Evolutionary conservation across 1,284 basidiomycete genomes (phyloP), one percentile per base, ranked within the genome.

Genomic region (Farysia itapuensis): DNA sequence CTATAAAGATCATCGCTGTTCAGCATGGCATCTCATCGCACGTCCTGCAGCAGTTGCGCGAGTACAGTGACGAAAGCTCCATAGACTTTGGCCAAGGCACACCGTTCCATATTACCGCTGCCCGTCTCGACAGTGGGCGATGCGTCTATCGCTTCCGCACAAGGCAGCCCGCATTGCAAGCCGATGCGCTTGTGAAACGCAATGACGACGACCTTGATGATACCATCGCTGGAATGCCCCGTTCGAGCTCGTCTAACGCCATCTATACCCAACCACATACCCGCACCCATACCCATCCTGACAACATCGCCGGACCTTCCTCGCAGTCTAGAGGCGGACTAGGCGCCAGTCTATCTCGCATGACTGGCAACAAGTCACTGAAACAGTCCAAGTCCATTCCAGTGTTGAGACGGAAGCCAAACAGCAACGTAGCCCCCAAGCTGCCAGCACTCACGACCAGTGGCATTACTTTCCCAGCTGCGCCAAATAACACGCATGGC

Each of bases 51-150:
- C n/a, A 35, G 18, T 30, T 42, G 13, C 51, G 53, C 23, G 34
- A 35, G 9, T 35, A 48, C 11, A 22, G 35, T 4, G 37, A 48
- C 22, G 30, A 29, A 4, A 29, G 32, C 11, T 25, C 35, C 11
- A 39, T 53, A 20, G 69, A 71, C 45, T 58, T 61, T 31, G 69
- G 69, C 18, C 16, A 45, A n/a, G 60, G 43, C 11, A 67, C 67
- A 3, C 64, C 64, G 2, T 60, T 65, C 18, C 39, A 41, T 18
- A 71, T 71, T 43, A 64, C 54, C 2, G 68, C 68, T 16, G 26
- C 39, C 20, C 42, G 49, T n/a, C 35, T 68, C 20, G 44, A 48
- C 15, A 54, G 44, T 4, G 67, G 65, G n/a, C 45, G 67, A 13
- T 25, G 59, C 30, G 43, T 58, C 28, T 70, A 69, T 15, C 52